Percentiles rank a stretch among this genome's conserved stretches.
Evolutionary conservation across 148 eudicot genomes (phyloP).

Genomic region (Vaccinium myrtillus): DNA sequence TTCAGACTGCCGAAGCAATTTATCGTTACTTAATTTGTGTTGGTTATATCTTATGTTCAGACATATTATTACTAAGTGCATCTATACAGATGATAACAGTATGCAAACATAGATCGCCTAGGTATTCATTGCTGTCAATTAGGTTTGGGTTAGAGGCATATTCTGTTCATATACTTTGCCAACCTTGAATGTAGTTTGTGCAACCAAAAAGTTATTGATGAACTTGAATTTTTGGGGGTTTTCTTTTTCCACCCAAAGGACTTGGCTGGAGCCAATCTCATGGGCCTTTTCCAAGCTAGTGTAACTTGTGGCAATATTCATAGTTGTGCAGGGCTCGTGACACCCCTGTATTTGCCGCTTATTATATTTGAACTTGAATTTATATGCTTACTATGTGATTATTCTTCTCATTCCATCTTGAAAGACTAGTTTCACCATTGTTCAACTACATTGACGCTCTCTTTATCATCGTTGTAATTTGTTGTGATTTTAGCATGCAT

Average conservation of each 20-base stretch:
- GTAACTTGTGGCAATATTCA: not conserved
- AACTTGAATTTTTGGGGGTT: not conserved
- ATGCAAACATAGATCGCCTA: not conserved
- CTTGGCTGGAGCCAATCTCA: not conserved
- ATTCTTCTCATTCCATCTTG: too few relatives aligned
- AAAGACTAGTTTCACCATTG: too few relatives aligned
- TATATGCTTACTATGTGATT: not conserved
- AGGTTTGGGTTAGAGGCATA: not conserved
- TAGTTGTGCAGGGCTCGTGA: not conserved
- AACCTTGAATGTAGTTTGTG: not conserved
- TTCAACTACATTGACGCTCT: too few relatives aligned
- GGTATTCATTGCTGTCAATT: not conserved
- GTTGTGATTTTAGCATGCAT: too few relatives aligned
- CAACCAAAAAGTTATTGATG: not conserved
- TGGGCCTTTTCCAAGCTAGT: not conserved
- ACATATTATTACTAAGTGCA: not conserved
- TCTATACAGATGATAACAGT: not conserved
- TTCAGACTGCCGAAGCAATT: not conserved
- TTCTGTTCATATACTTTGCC: not conserved
- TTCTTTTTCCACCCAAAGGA: not conserved
- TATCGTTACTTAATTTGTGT: too few relatives aligned
- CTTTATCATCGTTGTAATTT: too few relatives aligned
- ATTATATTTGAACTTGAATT: not conserved
- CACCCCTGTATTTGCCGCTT: not conserved
- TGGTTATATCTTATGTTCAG: too few relatives aligned